Conservation (phyloP, 2,329 filamentous ascomycete genomes). For the Remersonia thermophila region DNA sequence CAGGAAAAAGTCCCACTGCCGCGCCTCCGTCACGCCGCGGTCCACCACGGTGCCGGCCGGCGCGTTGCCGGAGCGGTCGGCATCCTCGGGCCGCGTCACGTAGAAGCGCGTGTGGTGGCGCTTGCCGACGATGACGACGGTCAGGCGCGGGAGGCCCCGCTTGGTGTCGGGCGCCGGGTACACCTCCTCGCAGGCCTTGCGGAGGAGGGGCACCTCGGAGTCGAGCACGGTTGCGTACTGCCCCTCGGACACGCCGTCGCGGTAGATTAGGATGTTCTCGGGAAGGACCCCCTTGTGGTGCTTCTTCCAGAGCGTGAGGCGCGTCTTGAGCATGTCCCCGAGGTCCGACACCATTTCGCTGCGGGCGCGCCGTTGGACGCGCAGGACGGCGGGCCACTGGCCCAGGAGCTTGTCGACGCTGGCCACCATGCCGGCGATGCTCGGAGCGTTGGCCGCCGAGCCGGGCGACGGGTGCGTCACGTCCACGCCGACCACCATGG, state of each 20-base stretch:
- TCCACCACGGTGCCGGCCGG: constrained; percentile 82
- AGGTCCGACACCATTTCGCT: constrained; percentile 59
- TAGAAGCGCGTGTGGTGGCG: constrained; percentile 83
- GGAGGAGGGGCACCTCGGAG: constrained; percentile 54
- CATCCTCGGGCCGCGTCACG: constrained; percentile 41
- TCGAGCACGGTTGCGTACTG: constrained; percentile 61
- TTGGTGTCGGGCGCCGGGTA: no score
- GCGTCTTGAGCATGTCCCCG: constrained; percentile 47
- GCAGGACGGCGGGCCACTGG: constrained; percentile 68
- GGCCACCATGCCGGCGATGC: constrained; percentile 69
- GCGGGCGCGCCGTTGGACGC: constrained; percentile 49
- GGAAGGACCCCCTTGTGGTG: constrained; percentile 46
- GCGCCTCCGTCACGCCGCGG: constrained; percentile 63
- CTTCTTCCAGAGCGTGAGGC: constrained; percentile 52
- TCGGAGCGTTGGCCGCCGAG: constrained; percentile 42
- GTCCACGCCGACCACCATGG: constrained; percentile 81
- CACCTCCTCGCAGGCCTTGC: constrained; percentile 18
- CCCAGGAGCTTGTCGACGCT: constrained; percentile 56
- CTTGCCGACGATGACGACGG: constrained; percentile 74
- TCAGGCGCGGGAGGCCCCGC: constrained; percentile 25
- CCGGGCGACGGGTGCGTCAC: constrained; percentile 70
- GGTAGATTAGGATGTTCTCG: constrained; percentile 68
- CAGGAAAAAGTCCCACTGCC: constrained; percentile 75
- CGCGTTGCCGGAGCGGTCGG: constrained; percentile 35
- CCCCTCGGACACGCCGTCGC: constrained; percentile 80